Percentiles rank a stretch among this genome's conserved stretches.
Evolutionary conservation across 75 land plant genomes (phyloP).

Genomic region (Selaginella tamariscina): DNA sequence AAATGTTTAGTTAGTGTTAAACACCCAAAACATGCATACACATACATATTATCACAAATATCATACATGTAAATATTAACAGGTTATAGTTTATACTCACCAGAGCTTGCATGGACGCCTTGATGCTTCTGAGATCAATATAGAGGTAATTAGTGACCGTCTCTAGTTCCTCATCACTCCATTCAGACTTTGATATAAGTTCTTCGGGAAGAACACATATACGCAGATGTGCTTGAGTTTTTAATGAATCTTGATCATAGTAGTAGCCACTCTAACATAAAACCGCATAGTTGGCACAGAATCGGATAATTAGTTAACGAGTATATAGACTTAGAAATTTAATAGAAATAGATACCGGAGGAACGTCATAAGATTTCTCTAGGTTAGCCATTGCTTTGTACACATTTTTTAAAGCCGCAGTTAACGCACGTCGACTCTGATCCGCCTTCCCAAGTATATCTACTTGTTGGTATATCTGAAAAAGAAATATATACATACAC

Average conservation of each 20-base stretch:
- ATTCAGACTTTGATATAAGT: conserved; percentile 38
- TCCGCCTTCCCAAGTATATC: conserved; percentile 43
- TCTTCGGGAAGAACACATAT: conserved; percentile 62
- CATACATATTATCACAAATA: background rate
- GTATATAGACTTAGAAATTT: conserved; percentile 12
- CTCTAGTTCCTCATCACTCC: conserved; percentile 48
- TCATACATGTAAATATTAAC: background rate
- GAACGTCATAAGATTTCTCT: conserved; percentile 41
- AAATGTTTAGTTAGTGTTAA: no score
- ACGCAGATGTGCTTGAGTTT: conserved; percentile 19
- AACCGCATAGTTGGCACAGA: background rate
- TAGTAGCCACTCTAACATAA: conserved; percentile 34
- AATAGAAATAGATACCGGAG: conserved; percentile 20
- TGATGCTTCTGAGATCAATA: conserved; percentile 42
- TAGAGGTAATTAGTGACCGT: conserved; percentile 39
- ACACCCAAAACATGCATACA: background rate
- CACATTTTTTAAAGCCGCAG: conserved; percentile 31
- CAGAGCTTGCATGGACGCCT: conserved; percentile 32
- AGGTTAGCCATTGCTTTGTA: conserved; percentile 35
- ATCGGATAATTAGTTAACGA: background rate
- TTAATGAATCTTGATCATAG: conserved; percentile 17
- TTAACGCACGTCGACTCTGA: conserved; percentile 28
- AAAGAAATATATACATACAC: background rate
- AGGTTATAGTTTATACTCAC: conserved; percentile 30
- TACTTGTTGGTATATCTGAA: conserved; percentile 54